Evolutionary conservation across 1,284 basidiomycete species (phyloP).

Genomic region (Cutaneotrichosporon mucoides): DNA sequence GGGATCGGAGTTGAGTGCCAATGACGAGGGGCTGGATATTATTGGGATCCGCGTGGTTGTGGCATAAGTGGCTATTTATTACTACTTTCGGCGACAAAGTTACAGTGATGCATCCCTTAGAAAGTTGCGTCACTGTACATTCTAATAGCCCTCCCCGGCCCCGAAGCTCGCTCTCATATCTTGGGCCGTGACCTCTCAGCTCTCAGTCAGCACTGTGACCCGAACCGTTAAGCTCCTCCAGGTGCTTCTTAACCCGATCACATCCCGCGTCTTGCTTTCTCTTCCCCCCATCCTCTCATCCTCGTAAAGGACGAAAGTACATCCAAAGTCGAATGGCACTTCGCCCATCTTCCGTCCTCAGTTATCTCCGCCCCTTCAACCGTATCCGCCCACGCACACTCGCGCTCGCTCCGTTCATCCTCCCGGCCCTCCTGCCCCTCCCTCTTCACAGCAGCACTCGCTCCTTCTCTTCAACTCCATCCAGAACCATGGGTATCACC

Average conservation of each 20-base stretch:
- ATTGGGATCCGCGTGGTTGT: no score
- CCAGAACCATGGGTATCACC: slow-evolving; percentile 54
- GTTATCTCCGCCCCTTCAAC: neutral
- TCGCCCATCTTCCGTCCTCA: slow-evolving; percentile 4
- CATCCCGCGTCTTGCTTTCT: neutral
- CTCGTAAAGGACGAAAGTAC: neutral
- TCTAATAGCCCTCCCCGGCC: no score
- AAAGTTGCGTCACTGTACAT: neutral
- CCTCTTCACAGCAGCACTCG: neutral
- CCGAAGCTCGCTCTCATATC: no score
- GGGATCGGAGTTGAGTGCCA: neutral
- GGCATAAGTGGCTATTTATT: no score
- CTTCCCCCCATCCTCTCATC: neutral
- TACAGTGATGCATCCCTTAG: no score
- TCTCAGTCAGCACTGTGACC: neutral
- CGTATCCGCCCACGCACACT: slow-evolving; percentile 1
- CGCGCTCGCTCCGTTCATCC: neutral
- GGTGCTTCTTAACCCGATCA: no score
- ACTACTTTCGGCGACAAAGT: no score
- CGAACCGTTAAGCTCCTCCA: neutral
- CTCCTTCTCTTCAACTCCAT: slow-evolving; percentile 4
- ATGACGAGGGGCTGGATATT: no score
- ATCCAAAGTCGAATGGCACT: neutral
- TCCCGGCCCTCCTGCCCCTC: neutral
- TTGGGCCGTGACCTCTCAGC: neutral